Conservation (phyloP, 805 yeast species). For the Limtongozyma cylindracea region DNA sequence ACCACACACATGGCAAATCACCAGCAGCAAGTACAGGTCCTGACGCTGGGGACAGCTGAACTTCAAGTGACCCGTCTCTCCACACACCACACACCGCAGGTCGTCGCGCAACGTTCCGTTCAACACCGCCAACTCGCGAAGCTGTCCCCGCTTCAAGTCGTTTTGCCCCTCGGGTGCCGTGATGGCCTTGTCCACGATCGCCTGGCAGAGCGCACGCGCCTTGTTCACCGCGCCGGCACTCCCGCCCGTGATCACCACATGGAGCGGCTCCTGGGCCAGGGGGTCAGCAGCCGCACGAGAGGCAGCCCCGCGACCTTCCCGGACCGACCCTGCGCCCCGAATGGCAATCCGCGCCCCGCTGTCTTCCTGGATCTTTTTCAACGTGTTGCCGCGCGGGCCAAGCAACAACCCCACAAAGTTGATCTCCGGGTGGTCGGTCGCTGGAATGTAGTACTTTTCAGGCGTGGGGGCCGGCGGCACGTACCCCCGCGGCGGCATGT, state of each 20-base stretch:
- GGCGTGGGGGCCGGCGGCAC: conserved; percentile 38
- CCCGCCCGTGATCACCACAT: conserved; percentile 71
- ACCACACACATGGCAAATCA: no score
- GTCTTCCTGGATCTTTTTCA: conserved; percentile 53
- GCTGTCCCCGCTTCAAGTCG: conserved; percentile 72
- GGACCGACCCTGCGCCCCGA: conserved; percentile 89
- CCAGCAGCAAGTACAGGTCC: no score
- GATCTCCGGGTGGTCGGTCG: conserved; percentile 67
- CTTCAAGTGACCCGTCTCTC: no score
- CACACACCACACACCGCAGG: no score
- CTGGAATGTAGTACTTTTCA: conserved; percentile 73
- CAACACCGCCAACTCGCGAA: conserved; percentile 74
- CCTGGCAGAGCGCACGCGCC: conserved; percentile 53
- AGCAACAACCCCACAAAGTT: conserved; percentile 77
- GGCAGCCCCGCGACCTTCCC: conserved; percentile 32
- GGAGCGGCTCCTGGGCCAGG: conserved; percentile 40
- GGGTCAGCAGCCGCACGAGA: conserved; percentile 5
- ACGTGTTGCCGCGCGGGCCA: conserved; percentile 91
- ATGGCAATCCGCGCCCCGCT: conserved; percentile 82
- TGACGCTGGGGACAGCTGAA: no score
- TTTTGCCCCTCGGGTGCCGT: conserved; percentile 84
- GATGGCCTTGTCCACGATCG: conserved; percentile 61
- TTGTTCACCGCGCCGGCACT: conserved; percentile 47
- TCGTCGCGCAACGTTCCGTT: conserved; percentile 91
- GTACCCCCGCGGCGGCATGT: conserved; percentile 60